Percentiles rank a stretch among this genome's conserved stretches.
Evolutionary conservation across 2,329 filamentous ascomycete species (phyloP).

Genomic region (Cryphonectria parasitica): DNA sequence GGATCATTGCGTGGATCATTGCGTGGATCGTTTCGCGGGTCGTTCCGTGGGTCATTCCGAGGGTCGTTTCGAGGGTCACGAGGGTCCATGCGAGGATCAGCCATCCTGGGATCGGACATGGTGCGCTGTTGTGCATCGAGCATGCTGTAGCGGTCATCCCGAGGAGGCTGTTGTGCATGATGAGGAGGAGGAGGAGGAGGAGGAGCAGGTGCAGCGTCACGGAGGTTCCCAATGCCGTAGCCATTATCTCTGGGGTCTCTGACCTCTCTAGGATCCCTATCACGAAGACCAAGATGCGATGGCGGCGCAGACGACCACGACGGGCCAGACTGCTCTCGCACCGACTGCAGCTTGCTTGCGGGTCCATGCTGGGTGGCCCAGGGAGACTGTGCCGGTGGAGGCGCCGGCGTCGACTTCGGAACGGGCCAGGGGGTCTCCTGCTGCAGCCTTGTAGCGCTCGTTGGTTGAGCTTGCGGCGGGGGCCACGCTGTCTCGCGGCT

Average conservation of each 20-base stretch:
- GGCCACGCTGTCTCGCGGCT: constrained; percentile 44
- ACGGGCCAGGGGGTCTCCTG: constrained; percentile 41
- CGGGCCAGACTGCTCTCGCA: constrained; percentile 40
- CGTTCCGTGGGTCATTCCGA: neutral
- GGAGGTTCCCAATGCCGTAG: constrained; percentile 22
- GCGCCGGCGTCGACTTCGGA: constrained; percentile 39
- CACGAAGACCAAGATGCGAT: constrained; percentile 34
- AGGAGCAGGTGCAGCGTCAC: constrained; percentile 13
- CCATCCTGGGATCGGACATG: constrained; percentile 24
- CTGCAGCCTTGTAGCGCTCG: constrained; percentile 34
- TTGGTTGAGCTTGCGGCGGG: constrained; percentile 33
- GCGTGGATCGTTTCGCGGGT: neutral
- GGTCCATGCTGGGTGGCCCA: constrained; percentile 45
- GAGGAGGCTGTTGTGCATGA: neutral
- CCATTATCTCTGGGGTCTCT: constrained; percentile 23
- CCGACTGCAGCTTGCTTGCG: constrained; percentile 42
- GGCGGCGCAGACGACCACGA: constrained; percentile 39
- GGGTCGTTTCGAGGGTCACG: constrained; percentile 16
- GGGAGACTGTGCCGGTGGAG: constrained; percentile 41
- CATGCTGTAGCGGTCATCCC: constrained; percentile 27
- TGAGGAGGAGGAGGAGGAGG: neutral
- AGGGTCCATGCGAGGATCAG: constrained; percentile 26
- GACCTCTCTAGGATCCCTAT: constrained; percentile 21
- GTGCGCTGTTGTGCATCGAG: constrained; percentile 23
- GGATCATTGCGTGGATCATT: constrained; percentile 2